Base-by-base conservation (phyloP, 2,329 filamentous ascomycete species). In the Phyllosticta citriasiana region DNA sequence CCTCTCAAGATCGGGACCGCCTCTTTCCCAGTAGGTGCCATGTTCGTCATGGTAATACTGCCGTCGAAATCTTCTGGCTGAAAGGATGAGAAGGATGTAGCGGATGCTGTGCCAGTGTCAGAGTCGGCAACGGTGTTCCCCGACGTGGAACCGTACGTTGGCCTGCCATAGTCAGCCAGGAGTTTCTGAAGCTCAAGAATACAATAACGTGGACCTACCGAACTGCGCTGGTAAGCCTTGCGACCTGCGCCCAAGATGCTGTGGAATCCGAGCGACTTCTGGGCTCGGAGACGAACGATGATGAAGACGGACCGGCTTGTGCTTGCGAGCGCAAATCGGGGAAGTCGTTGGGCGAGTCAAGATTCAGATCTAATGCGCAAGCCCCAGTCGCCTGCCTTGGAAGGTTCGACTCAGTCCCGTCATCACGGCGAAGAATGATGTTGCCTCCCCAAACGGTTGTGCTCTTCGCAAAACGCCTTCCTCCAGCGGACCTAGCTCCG, bases 191-290 rank as follows among this genome's bases (percentile, higher is more conserved):
- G 47, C 24, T 30, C 8, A 4, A 8, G 6, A 19, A n/a, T 4
- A 0, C 26, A 53, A 10, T 4, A 5, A 33, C 24, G 25, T 5
- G 4, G n/a, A 16, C 60, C 51, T 54, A 58, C 60, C 47, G 24
- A 22, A 33, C 22, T 24, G 52, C 52, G 33, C 55, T 58, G 35
- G 56, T 26, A 33, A 54, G 56, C 9, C 60, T 35, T 33, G 52
- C 60, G 56, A 62, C 52, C n/a, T 62, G 60, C 22, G 60, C 56
- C 60, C 60, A 62, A 25, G 60, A 58, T 22, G 55, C n/a, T 19
- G 51, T 12, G 9, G 30, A 33, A 14, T 16, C 22, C 19, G 55
- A 51, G 19, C 19, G 50, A 19, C 50, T 35, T n/a, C 33, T 55
- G 30, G 40, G 40, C 54, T 25, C 24, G 8, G 52, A 12, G 55